Percentiles rank a stretch among this genome's conserved stretches.
phyloP scores from a whole-genome alignment of 2,329 filamentous ascomycete genomes.

The Neofusicoccum ribis region DNA sequence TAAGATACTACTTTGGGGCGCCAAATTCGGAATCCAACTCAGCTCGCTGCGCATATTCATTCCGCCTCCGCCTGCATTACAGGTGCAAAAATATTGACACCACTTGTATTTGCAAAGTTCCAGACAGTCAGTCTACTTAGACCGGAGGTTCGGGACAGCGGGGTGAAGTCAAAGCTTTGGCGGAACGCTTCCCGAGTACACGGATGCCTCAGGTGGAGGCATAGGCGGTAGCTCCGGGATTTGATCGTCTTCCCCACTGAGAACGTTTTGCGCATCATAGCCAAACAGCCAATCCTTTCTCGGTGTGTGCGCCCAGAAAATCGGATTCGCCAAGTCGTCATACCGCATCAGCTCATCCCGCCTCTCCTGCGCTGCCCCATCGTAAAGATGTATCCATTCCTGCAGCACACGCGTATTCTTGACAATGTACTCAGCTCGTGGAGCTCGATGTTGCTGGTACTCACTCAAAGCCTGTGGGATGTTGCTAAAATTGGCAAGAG shows the following conservation, averaged over 20 bases:
- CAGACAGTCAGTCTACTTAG: background rate
- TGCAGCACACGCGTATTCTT: conserved; percentile 34
- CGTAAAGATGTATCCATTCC: conserved; percentile 34
- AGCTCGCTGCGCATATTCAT: too few species aligned
- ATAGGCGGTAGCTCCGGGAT: background rate
- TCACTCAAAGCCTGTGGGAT: conserved; percentile 20
- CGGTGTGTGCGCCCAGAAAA: conserved; percentile 30
- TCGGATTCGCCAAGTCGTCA: conserved; percentile 22
- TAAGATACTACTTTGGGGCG: background rate
- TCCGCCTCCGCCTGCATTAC: too few species aligned
- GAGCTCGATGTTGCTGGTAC: conserved; percentile 25
- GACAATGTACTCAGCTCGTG: conserved; percentile 29
- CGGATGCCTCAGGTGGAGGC: background rate
- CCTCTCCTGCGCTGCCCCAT: conserved; percentile 27
- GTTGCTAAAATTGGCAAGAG: conserved; percentile 24
- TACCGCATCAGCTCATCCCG: conserved; percentile 30
- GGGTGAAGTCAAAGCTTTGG: background rate
- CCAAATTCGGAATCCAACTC: too few species aligned
- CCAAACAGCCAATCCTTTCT: conserved; percentile 33
- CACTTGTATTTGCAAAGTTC: too few species aligned
- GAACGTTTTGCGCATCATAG: conserved; percentile 19
- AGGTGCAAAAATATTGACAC: too few species aligned
- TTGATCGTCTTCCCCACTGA: background rate
- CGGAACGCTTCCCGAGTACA: background rate
- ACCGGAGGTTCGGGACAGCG: background rate